Percentiles rank a stretch among this genome's conserved stretches.
Conservation (phyloP, 352 stramenopile genomes). For the Phytophthora cajani region DNA sequence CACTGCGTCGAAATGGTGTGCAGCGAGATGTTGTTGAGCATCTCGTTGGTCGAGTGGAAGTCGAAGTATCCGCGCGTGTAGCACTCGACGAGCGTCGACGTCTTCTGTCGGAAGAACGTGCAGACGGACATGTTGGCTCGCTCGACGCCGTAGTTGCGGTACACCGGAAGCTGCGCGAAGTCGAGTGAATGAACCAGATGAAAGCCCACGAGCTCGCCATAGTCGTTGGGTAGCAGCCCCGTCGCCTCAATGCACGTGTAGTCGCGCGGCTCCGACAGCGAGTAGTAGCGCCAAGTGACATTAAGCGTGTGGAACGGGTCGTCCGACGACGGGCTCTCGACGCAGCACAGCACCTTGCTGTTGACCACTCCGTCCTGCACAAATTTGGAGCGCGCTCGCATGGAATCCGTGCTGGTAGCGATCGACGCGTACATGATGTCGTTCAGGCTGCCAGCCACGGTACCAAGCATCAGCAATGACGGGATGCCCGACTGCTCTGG, state of each 20-base stretch:
- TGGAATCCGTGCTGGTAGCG: conserved; percentile 40
- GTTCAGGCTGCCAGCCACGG: conserved; percentile 47
- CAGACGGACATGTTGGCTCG: conserved; percentile 61
- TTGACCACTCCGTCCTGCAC: conserved; percentile 53
- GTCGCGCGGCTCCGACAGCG: conserved; percentile 51
- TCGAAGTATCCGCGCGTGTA: conserved; percentile 58
- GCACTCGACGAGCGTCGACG: conserved; percentile 43
- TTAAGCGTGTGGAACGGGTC: conserved; percentile 60
- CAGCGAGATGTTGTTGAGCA: conserved; percentile 56
- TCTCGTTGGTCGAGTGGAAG: conserved; percentile 47
- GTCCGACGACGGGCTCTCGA: conserved; percentile 42
- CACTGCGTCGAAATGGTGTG: conserved; percentile 52
- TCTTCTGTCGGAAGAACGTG: conserved; percentile 49
- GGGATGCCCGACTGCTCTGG: conserved; percentile 28
- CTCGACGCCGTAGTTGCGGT: conserved; percentile 41
- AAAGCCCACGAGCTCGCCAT: conserved; percentile 56
- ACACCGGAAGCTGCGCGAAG: conserved; percentile 49
- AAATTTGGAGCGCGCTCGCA: conserved; percentile 54
- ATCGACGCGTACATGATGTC: conserved; percentile 65
- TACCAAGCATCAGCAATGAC: conserved; percentile 43
- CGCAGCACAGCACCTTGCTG: conserved; percentile 37
- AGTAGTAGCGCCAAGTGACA: conserved; percentile 59
- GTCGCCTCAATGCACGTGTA: conserved; percentile 65
- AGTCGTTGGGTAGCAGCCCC: conserved; percentile 43
- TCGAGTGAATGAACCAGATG: conserved; percentile 67